These are phyloP conservation scores for Xylariaceae sp. DNA, from an alignment of 2,329 filamentous ascomycete species.

Conservation along the genomic window DNA sequence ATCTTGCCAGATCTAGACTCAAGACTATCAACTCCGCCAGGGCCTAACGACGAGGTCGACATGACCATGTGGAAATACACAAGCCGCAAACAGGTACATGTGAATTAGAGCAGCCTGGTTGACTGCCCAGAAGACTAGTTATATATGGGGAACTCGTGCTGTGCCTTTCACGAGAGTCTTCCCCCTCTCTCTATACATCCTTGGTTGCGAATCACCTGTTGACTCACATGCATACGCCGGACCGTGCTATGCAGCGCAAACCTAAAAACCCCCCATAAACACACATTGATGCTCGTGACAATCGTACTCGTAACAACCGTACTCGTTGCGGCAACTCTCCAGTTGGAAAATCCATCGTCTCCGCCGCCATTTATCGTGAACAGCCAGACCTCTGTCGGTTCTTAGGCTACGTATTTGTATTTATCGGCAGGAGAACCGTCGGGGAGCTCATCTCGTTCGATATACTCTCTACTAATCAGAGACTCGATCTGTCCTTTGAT, in stretches of 20 bases:
- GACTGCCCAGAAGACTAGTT: not conserved
- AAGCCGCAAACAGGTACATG: not conserved
- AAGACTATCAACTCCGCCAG: too few relatives aligned
- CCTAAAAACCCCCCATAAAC: not conserved
- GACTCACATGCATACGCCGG: not conserved
- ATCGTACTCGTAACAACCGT: not conserved
- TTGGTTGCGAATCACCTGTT: not conserved
- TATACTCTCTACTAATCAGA: conserved; percentile 69
- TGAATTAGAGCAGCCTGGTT: not conserved
- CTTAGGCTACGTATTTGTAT: conserved; percentile 66
- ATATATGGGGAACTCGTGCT: conserved; percentile 4
- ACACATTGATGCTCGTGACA: not conserved
- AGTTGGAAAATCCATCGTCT: too few relatives aligned
- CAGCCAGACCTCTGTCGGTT: too few relatives aligned
- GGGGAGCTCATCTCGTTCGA: conserved; percentile 68
- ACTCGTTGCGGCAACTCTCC: too few relatives aligned
- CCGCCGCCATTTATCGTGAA: too few relatives aligned
- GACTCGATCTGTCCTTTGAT: conserved; percentile 80
- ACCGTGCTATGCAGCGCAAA: not conserved
- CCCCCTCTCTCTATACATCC: not conserved
- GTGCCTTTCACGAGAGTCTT: too few relatives aligned
- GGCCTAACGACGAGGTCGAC: not conserved
- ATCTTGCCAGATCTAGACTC: not conserved
- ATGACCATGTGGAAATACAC: not conserved
- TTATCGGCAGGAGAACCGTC: conserved; percentile 64